Evolutionary conservation across 2,329 filamentous ascomycete genomes (phyloP).

Genomic region (Aureobasidium lini): DNA sequence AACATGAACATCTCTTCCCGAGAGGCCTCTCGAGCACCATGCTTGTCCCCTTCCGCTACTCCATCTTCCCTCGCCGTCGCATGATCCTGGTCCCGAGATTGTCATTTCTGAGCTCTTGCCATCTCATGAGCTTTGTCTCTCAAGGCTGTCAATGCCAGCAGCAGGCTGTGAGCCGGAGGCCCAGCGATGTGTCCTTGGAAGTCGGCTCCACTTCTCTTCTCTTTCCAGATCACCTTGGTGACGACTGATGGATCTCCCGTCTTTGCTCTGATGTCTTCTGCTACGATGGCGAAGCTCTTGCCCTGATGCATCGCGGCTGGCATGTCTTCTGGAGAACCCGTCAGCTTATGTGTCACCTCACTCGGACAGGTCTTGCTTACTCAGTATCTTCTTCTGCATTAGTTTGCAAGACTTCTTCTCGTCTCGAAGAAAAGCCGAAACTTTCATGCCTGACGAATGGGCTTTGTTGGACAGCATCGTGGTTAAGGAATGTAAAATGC

Average conservation of each 20-base stretch:
- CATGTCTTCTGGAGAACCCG: not conserved
- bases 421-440: not conserved
- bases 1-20: slow-evolving; percentile 4
- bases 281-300: not conserved
- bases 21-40: not conserved
- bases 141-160: not conserved
- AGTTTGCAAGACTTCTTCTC: slow-evolving; percentile 3
- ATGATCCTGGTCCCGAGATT: not conserved
- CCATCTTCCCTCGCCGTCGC: not conserved
- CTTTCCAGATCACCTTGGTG: slow-evolving; percentile 2
- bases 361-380: not conserved
- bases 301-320: slow-evolving; percentile 2
- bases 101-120: slow-evolving; percentile 8
- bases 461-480: not conserved
- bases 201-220: not conserved
- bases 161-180: not conserved
- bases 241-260: not conserved
- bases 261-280: not conserved
- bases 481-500: not conserved
- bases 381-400: slow-evolving; percentile 11
- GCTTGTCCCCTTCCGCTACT: not conserved
- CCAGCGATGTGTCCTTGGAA: not conserved
- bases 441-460: not conserved
- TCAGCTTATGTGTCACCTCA: not conserved
- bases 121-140: not conserved